Conservation (phyloP, 2,329 filamentous ascomycete genomes). For the Aspergillus tubingensis region DNA sequence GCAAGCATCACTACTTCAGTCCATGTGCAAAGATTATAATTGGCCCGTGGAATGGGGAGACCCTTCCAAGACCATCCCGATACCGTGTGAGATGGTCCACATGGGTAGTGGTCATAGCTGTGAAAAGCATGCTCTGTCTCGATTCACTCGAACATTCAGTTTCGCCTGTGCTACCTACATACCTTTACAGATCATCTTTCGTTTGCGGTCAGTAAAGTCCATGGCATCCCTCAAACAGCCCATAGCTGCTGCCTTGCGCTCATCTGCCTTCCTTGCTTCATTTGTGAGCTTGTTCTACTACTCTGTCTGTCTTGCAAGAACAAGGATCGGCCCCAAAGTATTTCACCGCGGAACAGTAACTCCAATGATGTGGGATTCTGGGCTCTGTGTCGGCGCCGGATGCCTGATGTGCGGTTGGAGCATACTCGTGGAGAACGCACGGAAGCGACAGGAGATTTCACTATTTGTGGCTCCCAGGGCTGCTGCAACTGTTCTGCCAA, state of each 20-base stretch:
- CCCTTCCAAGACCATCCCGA: slow-evolving; percentile 67
- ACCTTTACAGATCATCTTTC: slow-evolving; percentile 69
- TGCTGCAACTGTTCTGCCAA: slow-evolving; percentile 71
- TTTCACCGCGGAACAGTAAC: slow-evolving; percentile 58
- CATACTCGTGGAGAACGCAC: slow-evolving; percentile 68
- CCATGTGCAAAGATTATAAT: slow-evolving; percentile 71
- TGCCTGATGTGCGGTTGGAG: slow-evolving; percentile 81
- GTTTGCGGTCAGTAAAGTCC: slow-evolving; percentile 54
- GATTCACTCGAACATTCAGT: slow-evolving; percentile 69
- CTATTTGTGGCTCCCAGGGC: slow-evolving; percentile 81
- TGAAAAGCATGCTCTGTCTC: slow-evolving; percentile 69
- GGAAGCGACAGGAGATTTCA: slow-evolving; percentile 71
- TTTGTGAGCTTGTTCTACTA: slow-evolving; percentile 85
- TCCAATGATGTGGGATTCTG: slow-evolving; percentile 59
- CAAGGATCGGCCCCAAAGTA: slow-evolving; percentile 69
- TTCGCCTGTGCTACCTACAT: slow-evolving; percentile 77
- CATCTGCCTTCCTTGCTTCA: slow-evolving; percentile 73
- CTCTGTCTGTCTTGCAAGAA: slow-evolving; percentile 75
- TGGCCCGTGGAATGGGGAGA: slow-evolving; percentile 73
- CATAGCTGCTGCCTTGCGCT: slow-evolving; percentile 63
- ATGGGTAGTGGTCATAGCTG: slow-evolving; percentile 72
- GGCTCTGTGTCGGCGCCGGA: slow-evolving; percentile 69
- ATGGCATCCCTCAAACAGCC: slow-evolving; percentile 51
- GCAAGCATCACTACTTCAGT: slow-evolving; percentile 65
- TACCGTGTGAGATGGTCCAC: slow-evolving; percentile 82